Percentiles rank a stretch among this genome's conserved stretches.
Evolutionary conservation across 257 asterid genomes (phyloP).

Genomic region (Marsdenia floribunda): DNA sequence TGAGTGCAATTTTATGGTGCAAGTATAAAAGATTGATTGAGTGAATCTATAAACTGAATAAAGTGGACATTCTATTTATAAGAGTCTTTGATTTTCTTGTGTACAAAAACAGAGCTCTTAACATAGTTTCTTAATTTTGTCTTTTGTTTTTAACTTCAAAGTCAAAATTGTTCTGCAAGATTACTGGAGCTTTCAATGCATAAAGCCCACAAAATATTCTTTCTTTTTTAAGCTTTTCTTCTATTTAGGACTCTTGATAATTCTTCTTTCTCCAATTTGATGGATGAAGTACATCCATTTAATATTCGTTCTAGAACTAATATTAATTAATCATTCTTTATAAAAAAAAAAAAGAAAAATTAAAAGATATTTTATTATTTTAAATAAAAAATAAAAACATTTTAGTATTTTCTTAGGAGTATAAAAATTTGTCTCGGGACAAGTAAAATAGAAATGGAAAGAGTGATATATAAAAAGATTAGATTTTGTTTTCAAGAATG

Average conservation of each 20-base stretch:
- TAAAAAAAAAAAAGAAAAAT: too few species aligned
- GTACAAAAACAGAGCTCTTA: neutral
- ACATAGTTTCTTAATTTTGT: neutral
- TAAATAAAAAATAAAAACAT: too few species aligned
- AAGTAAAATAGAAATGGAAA: too few species aligned
- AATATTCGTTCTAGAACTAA: too few species aligned
- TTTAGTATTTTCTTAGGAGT: too few species aligned
- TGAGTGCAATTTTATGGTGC: constrained; percentile 56
- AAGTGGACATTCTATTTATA: neutral
- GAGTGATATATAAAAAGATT: too few species aligned
- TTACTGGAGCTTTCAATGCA: neutral
- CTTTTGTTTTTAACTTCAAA: neutral
- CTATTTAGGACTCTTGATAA: neutral
- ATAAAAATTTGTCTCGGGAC: too few species aligned
- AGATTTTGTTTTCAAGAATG: too few species aligned
- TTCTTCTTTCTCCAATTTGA: neutral
- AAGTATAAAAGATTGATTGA: constrained; percentile 54
- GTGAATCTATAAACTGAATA: constrained; percentile 17
- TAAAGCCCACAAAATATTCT: neutral
- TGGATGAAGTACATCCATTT: constrained; percentile 14
- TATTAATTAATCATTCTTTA: too few species aligned
- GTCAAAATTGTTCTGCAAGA: neutral
- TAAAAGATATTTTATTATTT: too few species aligned
- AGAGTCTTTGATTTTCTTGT: neutral
- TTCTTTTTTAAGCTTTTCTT: neutral